These are phyloP conservation scores for Aspergillus viridinutans DNA, from an alignment of 2,329 filamentous ascomycete genomes.

Conservation along the genomic window DNA sequence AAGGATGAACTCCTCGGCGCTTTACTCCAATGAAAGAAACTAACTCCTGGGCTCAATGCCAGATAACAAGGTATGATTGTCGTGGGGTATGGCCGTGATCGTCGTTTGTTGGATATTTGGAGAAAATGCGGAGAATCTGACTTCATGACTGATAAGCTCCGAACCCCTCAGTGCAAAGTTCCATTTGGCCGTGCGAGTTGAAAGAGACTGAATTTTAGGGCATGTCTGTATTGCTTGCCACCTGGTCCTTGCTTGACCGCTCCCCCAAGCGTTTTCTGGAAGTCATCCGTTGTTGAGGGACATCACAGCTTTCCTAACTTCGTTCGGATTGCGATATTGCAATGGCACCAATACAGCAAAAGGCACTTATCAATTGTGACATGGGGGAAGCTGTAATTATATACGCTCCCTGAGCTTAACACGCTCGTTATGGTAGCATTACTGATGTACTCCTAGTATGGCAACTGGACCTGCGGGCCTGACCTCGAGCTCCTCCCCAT, in stretches of 20 bases:
- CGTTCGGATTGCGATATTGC: neutral
- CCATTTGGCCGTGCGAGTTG: neutral
- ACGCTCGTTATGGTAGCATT: neutral
- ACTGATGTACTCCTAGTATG: constrained; percentile 27
- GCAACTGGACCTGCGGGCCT: constrained; percentile 49
- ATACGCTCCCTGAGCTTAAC: neutral
- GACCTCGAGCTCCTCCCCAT: constrained; percentile 59
- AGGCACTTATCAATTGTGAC: constrained; percentile 48
- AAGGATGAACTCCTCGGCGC: neutral
- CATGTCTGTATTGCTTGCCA: neutral
- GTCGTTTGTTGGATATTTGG: constrained; percentile 1
- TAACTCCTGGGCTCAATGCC: neutral
- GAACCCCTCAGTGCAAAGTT: neutral
- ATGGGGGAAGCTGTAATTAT: constrained; percentile 41
- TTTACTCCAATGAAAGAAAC: constrained; percentile 3
- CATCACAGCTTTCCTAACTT: neutral
- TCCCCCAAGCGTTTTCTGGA: neutral
- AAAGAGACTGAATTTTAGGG: neutral
- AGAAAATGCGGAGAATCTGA: neutral
- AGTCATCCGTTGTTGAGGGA: neutral
- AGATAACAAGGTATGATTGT: neutral
- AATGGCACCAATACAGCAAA: constrained; percentile 50
- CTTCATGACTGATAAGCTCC: neutral
- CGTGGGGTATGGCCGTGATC: neutral
- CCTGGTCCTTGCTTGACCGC: neutral